phyloP scores from a whole-genome alignment of 192 early-diverging fungal genomes.

The Haplosporangium gracile region DNA sequence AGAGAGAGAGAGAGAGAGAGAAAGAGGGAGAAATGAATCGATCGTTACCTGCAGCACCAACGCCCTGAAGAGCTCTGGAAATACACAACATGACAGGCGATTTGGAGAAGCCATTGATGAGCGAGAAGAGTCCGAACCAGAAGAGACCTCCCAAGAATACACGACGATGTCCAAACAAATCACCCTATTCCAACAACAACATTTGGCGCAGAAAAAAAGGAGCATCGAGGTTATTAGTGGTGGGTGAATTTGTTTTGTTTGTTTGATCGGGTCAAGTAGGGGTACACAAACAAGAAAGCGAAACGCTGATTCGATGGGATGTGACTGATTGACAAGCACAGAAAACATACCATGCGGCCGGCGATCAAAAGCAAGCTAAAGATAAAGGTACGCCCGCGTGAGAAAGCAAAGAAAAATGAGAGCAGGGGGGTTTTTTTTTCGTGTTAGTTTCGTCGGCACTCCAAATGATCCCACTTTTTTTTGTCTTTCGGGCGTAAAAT shows the following conservation, averaged over 20 bases:
- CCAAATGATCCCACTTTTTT: slow-evolving; percentile 4
- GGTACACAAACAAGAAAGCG: not conserved
- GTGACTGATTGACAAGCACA: not conserved
- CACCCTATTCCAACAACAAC: slow-evolving; percentile 28
- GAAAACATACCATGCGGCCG: slow-evolving; percentile 47
- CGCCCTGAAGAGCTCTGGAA: slow-evolving; percentile 55
- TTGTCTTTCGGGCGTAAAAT: slow-evolving; percentile 7
- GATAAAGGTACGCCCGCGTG: not conserved
- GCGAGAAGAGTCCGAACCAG: slow-evolving; percentile 46
- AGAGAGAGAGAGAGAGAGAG: too few species aligned
- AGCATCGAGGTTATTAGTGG: not conserved
- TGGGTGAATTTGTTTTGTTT: not conserved
- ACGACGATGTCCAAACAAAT: slow-evolving; percentile 58
- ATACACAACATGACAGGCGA: slow-evolving; percentile 55
- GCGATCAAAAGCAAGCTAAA: slow-evolving; percentile 45
- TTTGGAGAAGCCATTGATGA: slow-evolving; percentile 55
- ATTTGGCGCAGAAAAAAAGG: not conserved
- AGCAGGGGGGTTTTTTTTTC: not conserved
- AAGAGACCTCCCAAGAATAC: slow-evolving; percentile 51
- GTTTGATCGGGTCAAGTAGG: not conserved
- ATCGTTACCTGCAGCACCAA: slow-evolving; percentile 52
- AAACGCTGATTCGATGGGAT: not conserved
- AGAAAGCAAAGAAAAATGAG: not conserved
- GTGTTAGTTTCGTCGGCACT: not conserved
- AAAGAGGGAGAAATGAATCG: not conserved